Base-by-base conservation (phyloP, 257 asterid species). In the Fraxinus excelsior region DNA sequence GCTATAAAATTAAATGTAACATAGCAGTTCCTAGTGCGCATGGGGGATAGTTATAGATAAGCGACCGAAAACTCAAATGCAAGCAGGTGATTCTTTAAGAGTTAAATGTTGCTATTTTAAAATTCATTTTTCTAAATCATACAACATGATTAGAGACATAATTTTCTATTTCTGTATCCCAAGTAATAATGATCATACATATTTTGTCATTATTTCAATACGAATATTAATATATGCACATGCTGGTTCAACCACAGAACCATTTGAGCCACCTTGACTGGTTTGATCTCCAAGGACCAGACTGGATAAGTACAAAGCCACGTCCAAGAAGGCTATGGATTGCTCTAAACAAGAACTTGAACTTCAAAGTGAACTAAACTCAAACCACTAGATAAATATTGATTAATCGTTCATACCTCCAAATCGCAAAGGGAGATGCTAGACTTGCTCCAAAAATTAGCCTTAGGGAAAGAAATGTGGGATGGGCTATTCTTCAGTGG, bases 391-490 rank as follows among this genome's bases (percentile, higher is more conserved):
- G 21, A 25, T 62, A 26, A 62, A 26, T 62, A 68, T 70, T 70
- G 82, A 68, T 40, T 74, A 79, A 66, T 73, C 70, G 67, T 49
- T 60, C 74, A n/a, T 90, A 94, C 97, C 97, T 91, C 88, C 71
- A 94, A 83, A 44, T 76, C 85, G 88, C 97, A 91, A 60, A 92
- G 97, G 79, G 95, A 49, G 11, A 84, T 34, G 18, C 70, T 76
- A 26, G 97, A 92, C 76, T 87, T 83, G 86, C 87, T 83, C 99
- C 97, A 94, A 80, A 87, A 88, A 68, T 78, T 86, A 72, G 88
- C 83, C 82, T 78, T 84, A 6, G 94, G 96, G 81, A 85, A 90
- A 65, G 81, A 81, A 79, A 87, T 70, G 79, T 70, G 58, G 70
- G 83, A 73, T 26, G 78, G 80, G 40, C 76, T 81, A 83, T 70